Base-by-base conservation (phyloP, 495 filamentous ascomycete species). In the Delitschia confertaspora region DNA sequence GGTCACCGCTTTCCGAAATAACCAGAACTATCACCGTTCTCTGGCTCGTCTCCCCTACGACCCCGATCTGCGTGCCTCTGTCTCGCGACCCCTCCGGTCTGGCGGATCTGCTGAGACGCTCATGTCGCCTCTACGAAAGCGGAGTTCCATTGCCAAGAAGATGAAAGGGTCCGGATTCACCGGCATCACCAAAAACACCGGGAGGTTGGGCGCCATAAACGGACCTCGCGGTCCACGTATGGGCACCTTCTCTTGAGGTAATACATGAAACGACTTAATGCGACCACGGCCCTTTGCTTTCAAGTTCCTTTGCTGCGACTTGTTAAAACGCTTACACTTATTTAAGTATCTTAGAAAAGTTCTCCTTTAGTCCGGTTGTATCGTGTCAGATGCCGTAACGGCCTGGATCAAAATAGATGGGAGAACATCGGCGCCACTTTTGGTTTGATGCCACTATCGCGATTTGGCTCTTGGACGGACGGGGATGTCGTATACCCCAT, bases 1-100 rank as follows among this genome's bases (percentile, higher is more conserved):
- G 26, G 82, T 88, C 45, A 82, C 80, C 23, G 80, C 83, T 6
- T 91, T 88, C 66, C 82, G 83, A 29, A 75, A 76, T 26, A 83
- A 88, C 56, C 81, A 88, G 60, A 76, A 75, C 56, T 77, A 79
- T 5, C 49, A 42, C 21, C 43, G 53, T 6, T 44, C 48, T 23
- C n/a, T 55, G 21, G 36, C 55, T 17, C 32, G 55, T 33, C 51
- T 51, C 13, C 55, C 51, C 14, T 33, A 51, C 19, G 42, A 51
- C 23, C 51, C 55, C 8, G 33, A 38, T 18, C 33, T 47, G 22
- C 51, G 51, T 4, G 51, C 55, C 6, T 54, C 50, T 14, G 43
- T 42, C 27, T 54, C 55, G 7, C 36, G 53, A 5, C 48, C 48
- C 2, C 26, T 57, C n/a, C 53, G 49, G 11, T 49, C 41, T 13